Percentiles rank a stretch among this genome's conserved stretches.
phyloP scores from a whole-genome alignment of 2,329 filamentous ascomycete species.

The Atkinsonella texensis region DNA sequence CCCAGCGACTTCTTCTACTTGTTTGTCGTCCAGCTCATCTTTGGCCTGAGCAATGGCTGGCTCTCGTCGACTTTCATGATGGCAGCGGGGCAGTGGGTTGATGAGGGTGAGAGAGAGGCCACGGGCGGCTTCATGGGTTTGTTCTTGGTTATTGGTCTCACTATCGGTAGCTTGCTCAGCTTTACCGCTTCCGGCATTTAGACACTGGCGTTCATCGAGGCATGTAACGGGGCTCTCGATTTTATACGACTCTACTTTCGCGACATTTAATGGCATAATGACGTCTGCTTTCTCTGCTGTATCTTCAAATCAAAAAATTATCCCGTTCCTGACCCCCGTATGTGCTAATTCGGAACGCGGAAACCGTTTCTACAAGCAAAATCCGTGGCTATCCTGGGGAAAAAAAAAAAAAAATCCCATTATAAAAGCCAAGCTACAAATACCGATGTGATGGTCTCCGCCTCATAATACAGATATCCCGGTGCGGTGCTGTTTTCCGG shows the following conservation, averaged over 20 bases:
- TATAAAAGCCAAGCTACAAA: not conserved
- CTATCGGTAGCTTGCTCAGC: slow-evolving; percentile 77
- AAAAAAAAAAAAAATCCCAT: not conserved
- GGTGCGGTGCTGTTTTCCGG: slow-evolving; percentile 4
- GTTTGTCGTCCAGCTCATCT: slow-evolving; percentile 67
- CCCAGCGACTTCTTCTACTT: slow-evolving; percentile 82
- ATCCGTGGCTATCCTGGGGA: not conserved
- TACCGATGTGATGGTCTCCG: not conserved
- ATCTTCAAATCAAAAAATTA: not conserved
- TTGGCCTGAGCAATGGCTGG: slow-evolving; percentile 80
- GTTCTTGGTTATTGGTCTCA: slow-evolving; percentile 73
- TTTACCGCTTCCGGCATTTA: slow-evolving; percentile 51
- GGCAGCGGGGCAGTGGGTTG: slow-evolving; percentile 70
- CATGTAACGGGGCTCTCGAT: not conserved
- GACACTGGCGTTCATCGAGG: not conserved
- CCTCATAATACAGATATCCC: not conserved
- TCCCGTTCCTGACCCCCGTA: not conserved
- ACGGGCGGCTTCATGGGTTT: slow-evolving; percentile 90
- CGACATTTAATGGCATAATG: not conserved
- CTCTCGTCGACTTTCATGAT: slow-evolving; percentile 86
- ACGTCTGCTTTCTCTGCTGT: not conserved
- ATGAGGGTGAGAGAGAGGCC: slow-evolving; percentile 71
- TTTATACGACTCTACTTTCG: not conserved
- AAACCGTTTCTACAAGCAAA: not conserved
- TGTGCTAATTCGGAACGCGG: not conserved